Base-by-base conservation (phyloP, 768 basidiomycete genomes). In the Asterophora parasitica region DNA sequence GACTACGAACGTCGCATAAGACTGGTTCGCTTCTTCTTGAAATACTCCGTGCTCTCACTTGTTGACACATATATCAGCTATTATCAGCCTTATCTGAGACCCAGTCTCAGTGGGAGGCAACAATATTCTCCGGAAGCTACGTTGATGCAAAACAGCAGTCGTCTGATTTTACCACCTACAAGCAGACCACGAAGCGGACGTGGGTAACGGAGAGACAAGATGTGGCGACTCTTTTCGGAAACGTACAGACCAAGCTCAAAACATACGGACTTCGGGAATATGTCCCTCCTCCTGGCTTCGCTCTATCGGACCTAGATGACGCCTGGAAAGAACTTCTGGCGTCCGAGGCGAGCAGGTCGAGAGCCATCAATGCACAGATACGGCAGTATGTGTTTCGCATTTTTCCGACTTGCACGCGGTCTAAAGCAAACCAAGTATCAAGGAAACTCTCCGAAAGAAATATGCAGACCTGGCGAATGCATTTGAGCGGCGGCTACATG, bases 121-220 rank as follows among this genome's bases (percentile, higher is more conserved):
- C 79, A 34, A 64, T 68, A 27, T 88, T 90, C 61, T 74, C 75
- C 1, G 83, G 86, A 10, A 85, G 84, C 3, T 97, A 96, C 61
- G 60, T 75, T 9, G 88, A 92, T 52, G 92, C 92, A 7, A 89
- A 89, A 62, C 74, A 76, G 23, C 84, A 87, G 38, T 83, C 87
- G 2, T 67, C 79, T 4, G 75, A 74, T 4, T 92, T 96, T 59
- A 77, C 78, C 13, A 72, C 72, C 1, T 93, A 95, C 70, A 96
- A 96, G 62, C 82, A 84, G 55, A 86, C 86, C 1, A 84, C 75
- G 33, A 96, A 96, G 60, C 80, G 92, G 2, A 72, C 72, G 1
- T 96, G 92, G 91, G 89, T 92, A 8, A 83, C 81, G 7, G 94
- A 98, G 65, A 81, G 85, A 60, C 88, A 92, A 61, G 93, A 94